Percentiles rank a stretch among this genome's conserved stretches.
Evolutionary conservation across 1,284 basidiomycete species (phyloP).

Genomic region (Earliella scabrosa): DNA sequence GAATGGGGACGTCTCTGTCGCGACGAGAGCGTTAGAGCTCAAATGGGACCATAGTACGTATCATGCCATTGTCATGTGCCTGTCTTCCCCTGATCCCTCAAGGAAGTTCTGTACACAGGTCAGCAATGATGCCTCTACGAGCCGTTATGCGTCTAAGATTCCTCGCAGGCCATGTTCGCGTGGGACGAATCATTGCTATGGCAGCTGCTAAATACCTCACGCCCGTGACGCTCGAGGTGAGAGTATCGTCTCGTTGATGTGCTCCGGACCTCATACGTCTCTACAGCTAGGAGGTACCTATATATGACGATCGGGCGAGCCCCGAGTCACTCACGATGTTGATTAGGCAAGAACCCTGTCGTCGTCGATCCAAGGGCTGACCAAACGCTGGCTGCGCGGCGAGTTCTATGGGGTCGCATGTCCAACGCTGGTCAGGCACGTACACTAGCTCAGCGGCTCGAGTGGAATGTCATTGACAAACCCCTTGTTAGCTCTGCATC

Average conservation of each 20-base stretch:
- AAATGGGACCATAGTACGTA: too few species aligned
- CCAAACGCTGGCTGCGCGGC: constrained; percentile 57
- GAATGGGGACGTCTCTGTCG: too few species aligned
- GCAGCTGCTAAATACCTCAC: constrained; percentile 91
- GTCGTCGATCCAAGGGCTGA: constrained; percentile 76
- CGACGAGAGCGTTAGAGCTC: too few species aligned
- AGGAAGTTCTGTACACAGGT: constrained; percentile 70
- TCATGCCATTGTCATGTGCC: too few species aligned
- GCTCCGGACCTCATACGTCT: background rate
- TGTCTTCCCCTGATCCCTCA: too few species aligned
- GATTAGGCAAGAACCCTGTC: constrained; percentile 84
- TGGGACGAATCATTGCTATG: constrained; percentile 78
- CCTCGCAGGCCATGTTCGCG: constrained; percentile 72
- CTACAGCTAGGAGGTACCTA: constrained; percentile 22
- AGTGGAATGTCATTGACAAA: background rate
- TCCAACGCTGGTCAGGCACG: constrained; percentile 68
- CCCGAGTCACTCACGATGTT: background rate
- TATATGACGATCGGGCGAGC: too few species aligned
- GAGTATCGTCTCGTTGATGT: constrained; percentile 1
- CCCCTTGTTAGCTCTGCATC: background rate
- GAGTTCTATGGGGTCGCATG: constrained; percentile 82
- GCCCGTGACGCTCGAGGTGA: constrained; percentile 79
- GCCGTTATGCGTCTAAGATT: background rate
- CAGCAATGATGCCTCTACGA: too few species aligned
- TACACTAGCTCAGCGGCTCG: background rate